Evolutionary conservation across 345 rosid genomes (phyloP).

Genomic region (Euphorbia peplus): DNA sequence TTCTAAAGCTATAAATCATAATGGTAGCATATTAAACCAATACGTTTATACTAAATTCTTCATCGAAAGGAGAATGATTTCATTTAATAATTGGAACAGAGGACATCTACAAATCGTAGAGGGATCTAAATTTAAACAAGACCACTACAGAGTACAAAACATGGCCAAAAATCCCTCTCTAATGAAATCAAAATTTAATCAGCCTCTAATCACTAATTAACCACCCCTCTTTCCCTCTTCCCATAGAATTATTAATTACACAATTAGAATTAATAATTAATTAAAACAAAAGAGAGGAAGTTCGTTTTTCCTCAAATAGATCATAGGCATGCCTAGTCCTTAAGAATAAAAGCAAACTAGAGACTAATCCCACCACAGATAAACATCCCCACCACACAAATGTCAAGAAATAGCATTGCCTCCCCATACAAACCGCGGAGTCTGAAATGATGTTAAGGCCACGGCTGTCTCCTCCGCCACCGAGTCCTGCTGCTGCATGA

Average conservation of each 20-base stretch:
- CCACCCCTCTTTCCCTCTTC: too few relatives aligned
- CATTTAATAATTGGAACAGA: too few relatives aligned
- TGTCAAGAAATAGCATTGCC: constrained; percentile 64
- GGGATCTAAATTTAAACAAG: too few relatives aligned
- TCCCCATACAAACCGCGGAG: constrained; percentile 70
- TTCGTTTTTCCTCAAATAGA: constrained; percentile 56
- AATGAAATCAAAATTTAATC: too few relatives aligned
- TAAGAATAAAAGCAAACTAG: constrained; percentile 55
- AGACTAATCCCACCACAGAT: constrained; percentile 60
- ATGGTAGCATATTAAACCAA: too few relatives aligned
- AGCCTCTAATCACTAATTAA: too few relatives aligned
- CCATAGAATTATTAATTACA: not conserved
- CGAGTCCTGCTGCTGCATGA: constrained; percentile 31
- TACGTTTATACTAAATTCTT: too few relatives aligned
- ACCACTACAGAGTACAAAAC: not conserved
- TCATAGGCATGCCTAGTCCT: constrained; percentile 81
- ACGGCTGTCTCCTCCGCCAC: constrained; percentile 1
- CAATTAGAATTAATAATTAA: not conserved
- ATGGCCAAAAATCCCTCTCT: not conserved
- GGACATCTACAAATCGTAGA: too few relatives aligned
- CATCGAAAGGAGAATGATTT: too few relatives aligned
- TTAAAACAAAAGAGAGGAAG: constrained; percentile 21
- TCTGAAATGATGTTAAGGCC: constrained; percentile 20
- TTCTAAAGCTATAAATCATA: too few relatives aligned
- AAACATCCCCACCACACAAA: constrained; percentile 83